Evolutionary conservation across 371 early-diverging fungal species (phyloP).

Genomic region (Saksenaea oblongispora): DNA sequence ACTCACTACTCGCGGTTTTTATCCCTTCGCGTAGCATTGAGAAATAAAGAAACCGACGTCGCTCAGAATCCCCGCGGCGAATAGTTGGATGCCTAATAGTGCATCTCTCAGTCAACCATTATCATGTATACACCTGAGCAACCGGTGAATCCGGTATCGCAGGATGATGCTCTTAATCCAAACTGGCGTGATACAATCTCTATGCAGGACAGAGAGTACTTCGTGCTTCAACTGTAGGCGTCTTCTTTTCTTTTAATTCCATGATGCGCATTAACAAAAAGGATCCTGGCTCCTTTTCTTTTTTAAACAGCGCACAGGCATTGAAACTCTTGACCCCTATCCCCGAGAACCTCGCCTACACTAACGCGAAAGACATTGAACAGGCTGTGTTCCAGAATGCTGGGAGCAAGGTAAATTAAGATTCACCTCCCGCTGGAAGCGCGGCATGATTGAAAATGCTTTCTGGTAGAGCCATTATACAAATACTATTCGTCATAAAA

Average conservation of each 20-base stretch:
- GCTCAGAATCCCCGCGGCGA: background rate
- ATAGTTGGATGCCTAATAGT: background rate
- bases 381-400: conserved; percentile 31
- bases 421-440: background rate
- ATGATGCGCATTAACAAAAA: background rate
- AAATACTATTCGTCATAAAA: background rate
- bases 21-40: background rate
- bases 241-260: background rate
- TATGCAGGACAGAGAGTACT: conserved; percentile 32
- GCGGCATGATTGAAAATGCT: background rate
- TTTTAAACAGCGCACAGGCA: conserved; percentile 30
- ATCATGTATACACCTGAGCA: background rate
- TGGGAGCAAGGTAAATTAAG: conserved; percentile 40
- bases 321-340: conserved; percentile 39
- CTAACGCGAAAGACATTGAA: conserved; percentile 45
- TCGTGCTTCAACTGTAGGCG: conserved; percentile 42
- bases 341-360: conserved; percentile 35
- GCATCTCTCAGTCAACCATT: background rate
- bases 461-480: background rate
- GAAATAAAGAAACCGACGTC: background rate
- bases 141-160: background rate
- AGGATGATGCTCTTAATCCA: conserved; percentile 22
- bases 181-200: conserved; percentile 46
- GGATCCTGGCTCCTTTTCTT: background rate
- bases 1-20: background rate